Conservation (phyloP, 148 eudicot genomes). For the Rhododendron griersonianum region DNA sequence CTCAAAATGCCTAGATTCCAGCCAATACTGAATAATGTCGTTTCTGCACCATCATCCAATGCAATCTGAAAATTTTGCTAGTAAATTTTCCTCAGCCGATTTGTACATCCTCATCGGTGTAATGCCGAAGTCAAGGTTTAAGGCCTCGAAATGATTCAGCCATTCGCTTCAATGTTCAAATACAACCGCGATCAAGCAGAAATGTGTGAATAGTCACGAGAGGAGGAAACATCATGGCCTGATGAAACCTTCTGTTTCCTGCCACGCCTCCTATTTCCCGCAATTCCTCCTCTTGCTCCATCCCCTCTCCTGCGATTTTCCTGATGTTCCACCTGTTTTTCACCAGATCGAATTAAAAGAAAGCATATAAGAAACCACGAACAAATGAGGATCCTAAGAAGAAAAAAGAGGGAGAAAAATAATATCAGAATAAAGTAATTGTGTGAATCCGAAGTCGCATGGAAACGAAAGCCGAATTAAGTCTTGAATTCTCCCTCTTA, state of each 20-base stretch:
- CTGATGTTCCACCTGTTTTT: slow-evolving; percentile 21
- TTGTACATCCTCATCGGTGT: neutral
- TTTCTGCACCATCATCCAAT: neutral
- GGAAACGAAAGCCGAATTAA: neutral
- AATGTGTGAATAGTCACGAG: neutral
- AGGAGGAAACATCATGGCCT: neutral
- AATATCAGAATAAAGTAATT: neutral
- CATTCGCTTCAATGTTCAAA: neutral
- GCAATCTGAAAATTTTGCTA: neutral
- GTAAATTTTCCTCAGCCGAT: neutral
- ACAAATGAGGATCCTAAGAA: neutral
- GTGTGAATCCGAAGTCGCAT: neutral
- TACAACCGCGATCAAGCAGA: neutral
- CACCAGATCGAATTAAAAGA: neutral
- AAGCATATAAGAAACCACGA: neutral
- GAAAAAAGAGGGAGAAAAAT: neutral
- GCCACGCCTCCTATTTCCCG: slow-evolving; percentile 14
- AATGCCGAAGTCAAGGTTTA: neutral
- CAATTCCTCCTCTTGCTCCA: slow-evolving; percentile 15
- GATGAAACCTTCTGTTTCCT: slow-evolving; percentile 14
- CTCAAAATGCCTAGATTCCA: neutral
- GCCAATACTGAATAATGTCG: neutral
- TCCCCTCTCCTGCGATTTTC: slow-evolving; percentile 13
- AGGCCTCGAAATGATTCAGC: neutral
- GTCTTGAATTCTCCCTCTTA: neutral